Evolutionary conservation across 352 stramenopile genomes (phyloP).

Genomic region (Globisporangium abappressorium): DNA sequence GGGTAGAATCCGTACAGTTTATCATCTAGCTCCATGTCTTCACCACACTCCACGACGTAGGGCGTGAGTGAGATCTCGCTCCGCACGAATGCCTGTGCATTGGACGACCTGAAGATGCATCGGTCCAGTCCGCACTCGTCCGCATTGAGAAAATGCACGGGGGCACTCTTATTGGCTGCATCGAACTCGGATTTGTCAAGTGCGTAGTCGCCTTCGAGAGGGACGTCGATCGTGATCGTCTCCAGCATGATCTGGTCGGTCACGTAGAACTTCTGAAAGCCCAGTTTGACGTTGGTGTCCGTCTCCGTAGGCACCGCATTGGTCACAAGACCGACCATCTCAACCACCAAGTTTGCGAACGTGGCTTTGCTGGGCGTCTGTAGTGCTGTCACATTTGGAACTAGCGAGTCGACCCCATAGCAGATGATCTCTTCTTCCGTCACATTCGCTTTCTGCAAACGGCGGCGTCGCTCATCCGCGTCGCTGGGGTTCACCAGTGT

Average conservation of each 20-base stretch:
- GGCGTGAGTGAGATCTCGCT: constrained; percentile 16
- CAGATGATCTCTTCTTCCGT: neutral
- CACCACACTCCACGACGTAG: constrained; percentile 9
- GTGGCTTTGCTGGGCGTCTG: constrained; percentile 6
- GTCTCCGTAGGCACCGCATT: constrained; percentile 7
- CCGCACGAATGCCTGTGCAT: constrained; percentile 11
- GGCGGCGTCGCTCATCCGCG: neutral
- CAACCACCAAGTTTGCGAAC: constrained; percentile 14
- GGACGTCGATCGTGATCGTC: constrained; percentile 18
- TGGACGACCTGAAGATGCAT: constrained; percentile 19
- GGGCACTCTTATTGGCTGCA: neutral
- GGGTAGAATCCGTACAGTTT: constrained; percentile 13
- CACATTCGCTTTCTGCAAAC: neutral
- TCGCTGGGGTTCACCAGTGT: neutral
- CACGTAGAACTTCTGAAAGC: constrained; percentile 14
- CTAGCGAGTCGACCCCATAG: constrained; percentile 4
- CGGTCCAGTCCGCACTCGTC: constrained; percentile 13
- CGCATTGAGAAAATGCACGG: constrained; percentile 9
- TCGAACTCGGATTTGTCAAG: constrained; percentile 12
- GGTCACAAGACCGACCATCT: constrained; percentile 7
- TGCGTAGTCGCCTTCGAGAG: constrained; percentile 14
- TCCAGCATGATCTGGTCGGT: constrained; percentile 18
- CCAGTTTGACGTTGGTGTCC: constrained; percentile 8
- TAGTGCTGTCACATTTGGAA: constrained; percentile 5
- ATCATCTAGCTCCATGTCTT: neutral